Percentiles rank a stretch among this genome's conserved stretches.
phyloP scores from a whole-genome alignment of 2,329 filamentous ascomycete genomes.

The Sporothrix variecibatus region DNA sequence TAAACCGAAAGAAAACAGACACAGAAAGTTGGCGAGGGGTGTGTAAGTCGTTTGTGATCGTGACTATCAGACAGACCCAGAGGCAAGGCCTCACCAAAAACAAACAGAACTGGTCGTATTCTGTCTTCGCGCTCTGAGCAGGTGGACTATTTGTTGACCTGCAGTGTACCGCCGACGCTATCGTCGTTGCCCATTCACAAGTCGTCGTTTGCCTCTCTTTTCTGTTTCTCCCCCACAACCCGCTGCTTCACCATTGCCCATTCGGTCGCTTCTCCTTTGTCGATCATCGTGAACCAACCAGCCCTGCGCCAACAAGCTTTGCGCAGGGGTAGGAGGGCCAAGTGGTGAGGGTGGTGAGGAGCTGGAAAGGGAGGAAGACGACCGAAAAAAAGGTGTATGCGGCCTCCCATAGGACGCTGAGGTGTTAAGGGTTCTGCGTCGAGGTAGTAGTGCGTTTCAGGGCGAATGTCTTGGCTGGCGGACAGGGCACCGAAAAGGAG shows the following conservation, averaged over 20 bases:
- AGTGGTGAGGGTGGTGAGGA: too few species aligned
- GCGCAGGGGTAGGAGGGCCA: neutral
- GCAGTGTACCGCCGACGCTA: neutral
- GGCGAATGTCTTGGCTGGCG: neutral
- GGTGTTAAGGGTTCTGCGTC: neutral
- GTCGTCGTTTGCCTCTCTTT: too few species aligned
- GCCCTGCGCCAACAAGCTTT: constrained; percentile 7
- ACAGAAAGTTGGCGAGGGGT: neutral
- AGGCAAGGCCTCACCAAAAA: neutral
- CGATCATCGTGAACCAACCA: constrained; percentile 14
- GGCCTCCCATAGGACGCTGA: constrained; percentile 11
- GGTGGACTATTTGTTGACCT: neutral
- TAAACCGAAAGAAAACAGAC: neutral
- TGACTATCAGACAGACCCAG: neutral
- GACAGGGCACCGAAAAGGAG: neutral
- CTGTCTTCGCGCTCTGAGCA: neutral
- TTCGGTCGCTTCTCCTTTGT: neutral
- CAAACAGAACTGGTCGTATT: neutral
- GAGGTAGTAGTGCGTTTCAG: constrained; percentile 10
- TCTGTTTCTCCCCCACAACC: neutral
- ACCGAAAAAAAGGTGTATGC: neutral
- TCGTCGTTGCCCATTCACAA: neutral
- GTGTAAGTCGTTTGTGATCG: too few species aligned
- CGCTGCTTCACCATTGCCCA: neutral
- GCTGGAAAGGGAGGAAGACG: neutral